A percentile compares a stretch with the other conserved stretches of the same genome.
phyloP scores from a whole-genome alignment of 2,329 filamentous ascomycete genomes.

The Chaetomiaceae sp. region DNA sequence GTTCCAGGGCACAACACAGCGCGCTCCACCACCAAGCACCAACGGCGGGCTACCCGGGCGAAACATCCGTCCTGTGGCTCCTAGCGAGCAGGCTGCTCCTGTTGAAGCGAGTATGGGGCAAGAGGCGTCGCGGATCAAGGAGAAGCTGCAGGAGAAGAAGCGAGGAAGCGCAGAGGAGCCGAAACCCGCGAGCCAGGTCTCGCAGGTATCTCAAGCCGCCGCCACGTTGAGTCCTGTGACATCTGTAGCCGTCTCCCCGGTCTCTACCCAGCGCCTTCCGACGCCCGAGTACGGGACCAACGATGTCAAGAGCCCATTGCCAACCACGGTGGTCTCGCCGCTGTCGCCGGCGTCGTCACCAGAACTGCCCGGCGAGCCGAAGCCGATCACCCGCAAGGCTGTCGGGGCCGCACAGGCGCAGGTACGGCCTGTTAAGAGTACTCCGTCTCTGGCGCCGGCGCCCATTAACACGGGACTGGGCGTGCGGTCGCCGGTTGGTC shows the following conservation, averaged over 20 bases:
- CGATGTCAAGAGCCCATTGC: conserved; percentile 37
- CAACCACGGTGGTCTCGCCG: conserved; percentile 39
- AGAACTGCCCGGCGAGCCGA: conserved; percentile 30
- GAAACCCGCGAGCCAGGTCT: not conserved
- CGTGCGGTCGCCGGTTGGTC: conserved; percentile 18
- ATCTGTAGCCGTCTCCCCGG: conserved; percentile 14
- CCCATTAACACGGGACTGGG: conserved; percentile 11
- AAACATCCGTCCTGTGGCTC: conserved; percentile 30
- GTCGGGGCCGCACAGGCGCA: conserved; percentile 15
- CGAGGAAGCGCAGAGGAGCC: conserved; percentile 1
- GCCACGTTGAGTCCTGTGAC: conserved; percentile 10
- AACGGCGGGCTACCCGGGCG: conserved; percentile 28
- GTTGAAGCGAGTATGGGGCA: conserved; percentile 28
- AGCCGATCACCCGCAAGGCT: conserved; percentile 11
- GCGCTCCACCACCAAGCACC: conserved; percentile 19
- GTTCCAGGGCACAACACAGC: conserved; percentile 7
- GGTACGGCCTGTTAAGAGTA: conserved; percentile 24
- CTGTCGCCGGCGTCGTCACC: conserved; percentile 44
- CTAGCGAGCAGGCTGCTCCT: conserved; percentile 21
- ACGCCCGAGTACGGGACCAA: conserved; percentile 47
- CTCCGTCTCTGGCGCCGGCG: conserved; percentile 11
- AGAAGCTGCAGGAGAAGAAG: conserved; percentile 19
- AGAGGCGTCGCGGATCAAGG: conserved; percentile 26
- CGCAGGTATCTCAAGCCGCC: not conserved
- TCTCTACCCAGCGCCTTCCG: conserved; percentile 36